Percentiles rank a stretch among this genome's conserved stretches.
phyloP scores from a whole-genome alignment of 306 rosid species.

The Oemleria cerasiformis region DNA sequence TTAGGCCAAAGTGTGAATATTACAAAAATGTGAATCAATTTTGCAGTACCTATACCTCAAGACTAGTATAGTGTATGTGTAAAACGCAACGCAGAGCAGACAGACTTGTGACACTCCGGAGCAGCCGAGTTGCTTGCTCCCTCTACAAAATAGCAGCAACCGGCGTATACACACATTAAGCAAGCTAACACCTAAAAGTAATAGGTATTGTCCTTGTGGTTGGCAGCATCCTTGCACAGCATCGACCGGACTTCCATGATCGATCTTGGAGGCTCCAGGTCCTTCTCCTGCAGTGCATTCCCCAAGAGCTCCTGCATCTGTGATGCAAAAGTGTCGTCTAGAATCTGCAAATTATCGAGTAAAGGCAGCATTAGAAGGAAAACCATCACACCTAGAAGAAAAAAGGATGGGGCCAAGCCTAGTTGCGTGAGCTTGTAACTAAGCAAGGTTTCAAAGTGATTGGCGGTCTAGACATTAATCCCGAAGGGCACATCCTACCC shows the following conservation, averaged over 20 bases:
- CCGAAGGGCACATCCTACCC: no score
- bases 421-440: no score
- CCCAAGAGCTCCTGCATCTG: constrained; percentile 91
- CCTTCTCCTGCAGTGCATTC: constrained; percentile 79
- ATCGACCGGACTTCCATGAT: constrained; percentile 91
- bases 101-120: constrained; percentile 19
- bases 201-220: constrained; percentile 55
- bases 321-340: constrained; percentile 87
- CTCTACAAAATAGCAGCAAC: constrained; percentile 46
- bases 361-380: constrained; percentile 12
- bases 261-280: constrained; percentile 74
- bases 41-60: not conserved
- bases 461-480: no score
- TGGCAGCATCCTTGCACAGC: constrained; percentile 76
- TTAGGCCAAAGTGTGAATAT: not conserved
- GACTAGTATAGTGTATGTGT: not conserved
- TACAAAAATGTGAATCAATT: constrained; percentile 12
- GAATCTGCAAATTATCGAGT: constrained; percentile 41
- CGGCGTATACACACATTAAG: constrained; percentile 1
- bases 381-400: not conserved
- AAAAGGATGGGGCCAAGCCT: not conserved
- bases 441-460: no score
- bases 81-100: not conserved
- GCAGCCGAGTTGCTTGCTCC: constrained; percentile 75
- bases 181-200: constrained; percentile 37